Conservation (phyloP, 2,329 filamentous ascomycete genomes). For the Monosporascus sp. region DNA sequence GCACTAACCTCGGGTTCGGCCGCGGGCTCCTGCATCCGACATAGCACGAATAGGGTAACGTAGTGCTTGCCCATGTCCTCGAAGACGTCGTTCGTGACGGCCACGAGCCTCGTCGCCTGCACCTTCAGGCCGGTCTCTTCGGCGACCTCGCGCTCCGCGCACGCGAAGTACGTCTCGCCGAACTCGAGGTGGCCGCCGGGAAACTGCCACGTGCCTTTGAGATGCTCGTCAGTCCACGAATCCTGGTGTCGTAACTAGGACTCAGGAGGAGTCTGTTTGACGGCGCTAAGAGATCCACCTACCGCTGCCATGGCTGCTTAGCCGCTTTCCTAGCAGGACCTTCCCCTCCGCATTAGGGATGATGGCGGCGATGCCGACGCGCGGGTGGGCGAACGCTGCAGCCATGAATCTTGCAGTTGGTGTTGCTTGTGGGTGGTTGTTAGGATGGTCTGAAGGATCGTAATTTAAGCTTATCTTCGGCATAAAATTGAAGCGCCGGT, state of each 20-base stretch:
- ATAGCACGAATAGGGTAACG: slow-evolving; percentile 64
- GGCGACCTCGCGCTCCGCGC: slow-evolving; percentile 60
- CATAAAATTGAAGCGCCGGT: too few relatives aligned
- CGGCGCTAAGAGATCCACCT: slow-evolving; percentile 8
- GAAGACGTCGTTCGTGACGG: slow-evolving; percentile 65
- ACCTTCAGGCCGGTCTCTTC: slow-evolving; percentile 67
- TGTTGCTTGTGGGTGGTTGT: not conserved
- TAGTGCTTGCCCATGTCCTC: slow-evolving; percentile 60
- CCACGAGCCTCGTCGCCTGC: slow-evolving; percentile 45
- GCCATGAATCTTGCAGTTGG: slow-evolving; percentile 13
- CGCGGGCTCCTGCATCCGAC: slow-evolving; percentile 39
- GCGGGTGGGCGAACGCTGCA: slow-evolving; percentile 23
- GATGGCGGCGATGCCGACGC: slow-evolving; percentile 45
- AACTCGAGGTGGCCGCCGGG: slow-evolving; percentile 74
- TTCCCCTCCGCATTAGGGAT: slow-evolving; percentile 37
- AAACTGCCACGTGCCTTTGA: slow-evolving; percentile 55
- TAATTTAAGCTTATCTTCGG: not conserved
- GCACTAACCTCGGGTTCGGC: slow-evolving; percentile 49
- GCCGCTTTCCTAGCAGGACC: slow-evolving; percentile 43
- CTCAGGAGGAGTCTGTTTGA: not conserved
- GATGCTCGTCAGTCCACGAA: slow-evolving; percentile 7
- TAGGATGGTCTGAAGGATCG: not conserved
- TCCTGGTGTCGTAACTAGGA: not conserved
- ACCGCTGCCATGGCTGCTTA: slow-evolving; percentile 46
- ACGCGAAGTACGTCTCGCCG: slow-evolving; percentile 56